These are phyloP conservation scores for Leishmania amazonensis DNA, from an alignment of 208 protist genomes.

Conservation along the genomic window DNA sequence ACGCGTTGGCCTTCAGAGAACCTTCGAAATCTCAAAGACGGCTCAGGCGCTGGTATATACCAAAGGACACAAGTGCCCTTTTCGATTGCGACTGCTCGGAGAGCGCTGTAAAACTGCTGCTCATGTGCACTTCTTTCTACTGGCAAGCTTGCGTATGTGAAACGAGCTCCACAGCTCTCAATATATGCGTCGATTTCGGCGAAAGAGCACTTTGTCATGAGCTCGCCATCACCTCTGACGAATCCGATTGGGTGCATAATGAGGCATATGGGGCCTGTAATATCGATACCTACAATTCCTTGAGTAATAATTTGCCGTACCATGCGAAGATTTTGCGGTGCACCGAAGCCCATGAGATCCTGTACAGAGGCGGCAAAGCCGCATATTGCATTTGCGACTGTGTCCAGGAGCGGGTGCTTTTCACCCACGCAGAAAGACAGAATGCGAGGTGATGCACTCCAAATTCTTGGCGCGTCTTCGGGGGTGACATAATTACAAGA, in stretches of 20 bases:
- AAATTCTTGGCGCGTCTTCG: neutral
- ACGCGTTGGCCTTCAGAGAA: neutral
- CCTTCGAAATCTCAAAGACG: neutral
- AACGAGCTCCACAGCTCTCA: neutral
- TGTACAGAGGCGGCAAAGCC: neutral
- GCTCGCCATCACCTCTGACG: conserved; percentile 18
- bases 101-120: neutral
- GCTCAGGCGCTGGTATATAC: neutral
- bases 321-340: conserved; percentile 4
- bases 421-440: neutral
- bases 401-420: neutral
- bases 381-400: neutral
- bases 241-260: conserved; percentile 55
- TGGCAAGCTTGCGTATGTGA: conserved; percentile 3
- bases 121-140: neutral
- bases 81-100: neutral
- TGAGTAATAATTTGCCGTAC: conserved; percentile 42
- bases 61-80: conserved; percentile 15
- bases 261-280: conserved; percentile 29
- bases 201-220: neutral
- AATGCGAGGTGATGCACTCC: neutral
- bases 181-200: neutral
- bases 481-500: conserved; percentile 10
- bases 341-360: neutral
- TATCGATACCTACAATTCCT: conserved; percentile 43